A percentile compares a stretch with the other conserved stretches of the same genome.
phyloP scores from a whole-genome alignment of 176 grass and related monocot species.

The Typha latifolia region DNA sequence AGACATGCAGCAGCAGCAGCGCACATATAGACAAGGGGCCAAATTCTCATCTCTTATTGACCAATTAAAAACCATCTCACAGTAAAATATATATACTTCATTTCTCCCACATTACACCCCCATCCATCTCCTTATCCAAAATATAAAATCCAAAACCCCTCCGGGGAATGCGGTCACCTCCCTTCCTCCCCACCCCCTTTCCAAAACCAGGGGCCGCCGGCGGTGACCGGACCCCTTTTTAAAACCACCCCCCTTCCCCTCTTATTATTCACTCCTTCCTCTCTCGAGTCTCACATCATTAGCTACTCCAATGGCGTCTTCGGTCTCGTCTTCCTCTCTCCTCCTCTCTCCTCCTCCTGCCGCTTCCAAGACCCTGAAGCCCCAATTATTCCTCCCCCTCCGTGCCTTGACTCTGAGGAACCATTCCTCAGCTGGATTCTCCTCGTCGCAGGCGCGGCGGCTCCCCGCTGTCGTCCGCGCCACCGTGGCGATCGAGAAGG shows the following conservation, averaged over 20 bases:
- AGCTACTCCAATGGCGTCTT: neutral
- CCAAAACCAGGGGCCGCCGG: constrained; percentile 28
- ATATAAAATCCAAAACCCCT: neutral
- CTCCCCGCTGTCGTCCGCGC: constrained; percentile 30
- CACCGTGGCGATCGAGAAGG: constrained; percentile 87
- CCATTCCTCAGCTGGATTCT: neutral
- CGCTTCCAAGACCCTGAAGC: constrained; percentile 12
- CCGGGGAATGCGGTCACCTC: constrained; percentile 4
- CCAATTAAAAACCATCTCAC: no score
- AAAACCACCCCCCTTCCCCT: neutral
- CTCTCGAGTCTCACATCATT: constrained; percentile 10
- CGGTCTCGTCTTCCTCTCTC: constrained; percentile 1
- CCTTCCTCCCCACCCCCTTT: neutral
- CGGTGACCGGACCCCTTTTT: constrained; percentile 19
- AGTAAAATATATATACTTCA: no score
- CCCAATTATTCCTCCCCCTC: neutral
- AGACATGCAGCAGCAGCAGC: no score
- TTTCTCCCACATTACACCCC: neutral
- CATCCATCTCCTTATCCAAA: constrained; percentile 26
- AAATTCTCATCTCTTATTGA: no score
- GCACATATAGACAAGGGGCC: no score
- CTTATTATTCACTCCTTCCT: neutral
- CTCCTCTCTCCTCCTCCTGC: constrained; percentile 44
- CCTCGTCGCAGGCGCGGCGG: neutral
- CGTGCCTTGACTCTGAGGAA: neutral